Conservation (phyloP, 305 asterid species). For the Fraxinus velutina region DNA sequence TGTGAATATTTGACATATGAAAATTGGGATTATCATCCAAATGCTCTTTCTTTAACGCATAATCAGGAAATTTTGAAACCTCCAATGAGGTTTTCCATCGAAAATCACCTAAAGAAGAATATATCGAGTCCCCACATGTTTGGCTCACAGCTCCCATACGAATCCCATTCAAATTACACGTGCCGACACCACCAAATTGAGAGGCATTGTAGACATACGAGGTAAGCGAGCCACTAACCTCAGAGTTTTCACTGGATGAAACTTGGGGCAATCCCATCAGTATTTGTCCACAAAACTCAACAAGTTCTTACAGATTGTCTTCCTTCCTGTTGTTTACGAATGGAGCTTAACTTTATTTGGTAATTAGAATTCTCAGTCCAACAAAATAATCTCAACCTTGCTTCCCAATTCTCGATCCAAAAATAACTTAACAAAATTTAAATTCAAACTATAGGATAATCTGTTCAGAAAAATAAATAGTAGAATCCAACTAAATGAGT, state of each 20-base stretch:
- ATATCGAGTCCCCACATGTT: constrained; percentile 30
- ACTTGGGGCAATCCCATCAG: constrained; percentile 66
- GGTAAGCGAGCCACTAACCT: constrained; percentile 31
- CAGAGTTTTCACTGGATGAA: constrained; percentile 43
- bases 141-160: constrained; percentile 26
- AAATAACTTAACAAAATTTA: neutral
- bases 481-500: neutral
- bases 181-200: constrained; percentile 26
- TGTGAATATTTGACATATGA: constrained; percentile 22
- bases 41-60: constrained; percentile 21
- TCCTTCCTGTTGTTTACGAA: neutral
- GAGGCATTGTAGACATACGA: constrained; percentile 32
- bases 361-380: neutral
- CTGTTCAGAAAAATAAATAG: constrained; percentile 6
- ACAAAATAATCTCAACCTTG: neutral
- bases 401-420: neutral
- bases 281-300: constrained; percentile 1
- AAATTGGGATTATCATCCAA: constrained; percentile 25
- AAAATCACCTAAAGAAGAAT: constrained; percentile 42
- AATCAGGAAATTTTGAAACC: constrained; percentile 29
- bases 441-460: neutral
- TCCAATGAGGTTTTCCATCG: constrained; percentile 33
- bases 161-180: constrained; percentile 33
- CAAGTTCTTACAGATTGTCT: neutral
- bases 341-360: neutral